Percentiles rank a stretch among this genome's conserved stretches.
Evolutionary conservation across 192 early-diverging fungal genomes (phyloP).

Genomic region (Gamsiella multidivaricata): DNA sequence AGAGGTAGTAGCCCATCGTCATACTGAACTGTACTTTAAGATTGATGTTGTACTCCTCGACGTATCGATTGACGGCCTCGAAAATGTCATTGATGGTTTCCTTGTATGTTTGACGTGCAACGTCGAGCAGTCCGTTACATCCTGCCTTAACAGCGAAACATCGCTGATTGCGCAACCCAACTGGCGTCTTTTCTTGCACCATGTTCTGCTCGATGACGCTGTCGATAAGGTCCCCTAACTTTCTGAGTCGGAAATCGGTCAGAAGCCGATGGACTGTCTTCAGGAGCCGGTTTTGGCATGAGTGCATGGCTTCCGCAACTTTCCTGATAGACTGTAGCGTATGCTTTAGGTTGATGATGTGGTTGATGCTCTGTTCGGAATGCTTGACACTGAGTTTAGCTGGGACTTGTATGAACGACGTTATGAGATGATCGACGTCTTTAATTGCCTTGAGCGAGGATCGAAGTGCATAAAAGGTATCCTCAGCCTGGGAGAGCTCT

Average conservation of each 20-base stretch:
- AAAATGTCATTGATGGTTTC: slow-evolving; percentile 80
- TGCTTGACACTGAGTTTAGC: slow-evolving; percentile 63
- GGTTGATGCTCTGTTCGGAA: slow-evolving; percentile 73
- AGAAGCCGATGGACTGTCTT: slow-evolving; percentile 55
- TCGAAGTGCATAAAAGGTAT: slow-evolving; percentile 61
- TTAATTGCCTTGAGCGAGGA: slow-evolving; percentile 55
- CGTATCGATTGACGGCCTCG: slow-evolving; percentile 64
- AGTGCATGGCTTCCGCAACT: slow-evolving; percentile 52
- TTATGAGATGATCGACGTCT: slow-evolving; percentile 70
- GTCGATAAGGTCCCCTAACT: slow-evolving; percentile 64
- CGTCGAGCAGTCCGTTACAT: slow-evolving; percentile 87
- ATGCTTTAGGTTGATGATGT: slow-evolving; percentile 76
- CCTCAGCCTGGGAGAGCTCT: slow-evolving; percentile 59
- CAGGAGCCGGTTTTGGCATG: slow-evolving; percentile 57
- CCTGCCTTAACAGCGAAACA: slow-evolving; percentile 90
- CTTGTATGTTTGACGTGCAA: slow-evolving; percentile 83
- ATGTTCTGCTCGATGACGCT: slow-evolving; percentile 78
- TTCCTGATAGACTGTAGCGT: slow-evolving; percentile 62
- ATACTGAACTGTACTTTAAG: slow-evolving; percentile 77
- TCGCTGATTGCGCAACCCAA: slow-evolving; percentile 83
- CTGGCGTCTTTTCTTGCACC: slow-evolving; percentile 73
- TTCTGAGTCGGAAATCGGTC: slow-evolving; percentile 48
- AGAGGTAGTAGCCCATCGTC: slow-evolving; percentile 72
- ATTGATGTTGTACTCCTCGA: slow-evolving; percentile 64
- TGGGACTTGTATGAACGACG: slow-evolving; percentile 61